Conservation (phyloP, 768 basidiomycete species). For the Cystoderma amianthinum region DNA sequence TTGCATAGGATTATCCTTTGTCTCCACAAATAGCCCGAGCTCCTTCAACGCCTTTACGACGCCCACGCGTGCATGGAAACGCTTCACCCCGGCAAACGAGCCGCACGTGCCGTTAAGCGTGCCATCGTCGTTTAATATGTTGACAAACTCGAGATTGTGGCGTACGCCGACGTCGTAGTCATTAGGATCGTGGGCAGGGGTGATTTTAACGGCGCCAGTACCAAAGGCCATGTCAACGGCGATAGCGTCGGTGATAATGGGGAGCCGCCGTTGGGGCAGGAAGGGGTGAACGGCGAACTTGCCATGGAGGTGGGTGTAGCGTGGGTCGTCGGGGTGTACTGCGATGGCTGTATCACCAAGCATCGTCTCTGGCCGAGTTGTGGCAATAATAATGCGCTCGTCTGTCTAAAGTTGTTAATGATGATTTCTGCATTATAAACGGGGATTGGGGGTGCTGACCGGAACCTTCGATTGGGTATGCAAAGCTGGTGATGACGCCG, state of each 20-base stretch:
- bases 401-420: slow-evolving; percentile 41
- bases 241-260: slow-evolving; percentile 82
- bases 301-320: slow-evolving; percentile 91
- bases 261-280: slow-evolving; percentile 68
- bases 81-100: slow-evolving; percentile 91
- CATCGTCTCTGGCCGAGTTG: slow-evolving; percentile 98
- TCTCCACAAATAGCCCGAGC: slow-evolving; percentile 79
- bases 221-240: slow-evolving; percentile 95
- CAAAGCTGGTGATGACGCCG: slow-evolving; percentile 94
- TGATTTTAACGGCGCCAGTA: slow-evolving; percentile 98
- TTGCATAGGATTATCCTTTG: slow-evolving; percentile 96
- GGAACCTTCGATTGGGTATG: slow-evolving; percentile 83
- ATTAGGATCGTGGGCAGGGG: slow-evolving; percentile 95
- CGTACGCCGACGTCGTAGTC: slow-evolving; percentile 92
- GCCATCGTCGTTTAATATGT: slow-evolving; percentile 93
- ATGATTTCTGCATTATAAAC: background rate
- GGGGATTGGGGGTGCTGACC: slow-evolving; percentile 36
- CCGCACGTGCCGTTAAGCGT: slow-evolving; percentile 92
- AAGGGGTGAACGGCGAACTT: slow-evolving; percentile 91
- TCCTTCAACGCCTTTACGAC: slow-evolving; percentile 83
- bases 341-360: slow-evolving; percentile 96
- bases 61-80: slow-evolving; percentile 86
- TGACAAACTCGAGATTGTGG: slow-evolving; percentile 88
- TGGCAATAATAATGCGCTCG: slow-evolving; percentile 89
- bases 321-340: slow-evolving; percentile 87